These are phyloP conservation scores for Ailanthus altissimus DNA, from an alignment of 345 rosid species.

Conservation along the genomic window DNA sequence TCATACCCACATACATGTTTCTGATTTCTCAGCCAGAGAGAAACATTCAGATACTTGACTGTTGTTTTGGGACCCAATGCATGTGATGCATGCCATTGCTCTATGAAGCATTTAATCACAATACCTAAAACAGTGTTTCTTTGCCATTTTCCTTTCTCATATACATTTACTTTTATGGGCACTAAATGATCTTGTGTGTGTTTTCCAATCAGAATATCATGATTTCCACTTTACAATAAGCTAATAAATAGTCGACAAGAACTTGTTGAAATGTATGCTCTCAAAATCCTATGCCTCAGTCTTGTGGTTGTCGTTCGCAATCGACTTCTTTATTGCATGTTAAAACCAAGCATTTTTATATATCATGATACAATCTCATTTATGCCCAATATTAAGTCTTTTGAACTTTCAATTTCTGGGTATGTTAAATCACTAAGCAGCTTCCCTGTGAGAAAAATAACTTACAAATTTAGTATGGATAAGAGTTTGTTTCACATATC, in stretches of 20 bases:
- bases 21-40: conserved; percentile 8
- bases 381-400: not conserved
- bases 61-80: conserved; percentile 34
- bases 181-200: conserved; percentile 4
- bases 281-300: not conserved
- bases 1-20: conserved; percentile 9
- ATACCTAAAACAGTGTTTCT: no score
- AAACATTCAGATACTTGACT: conserved; percentile 23
- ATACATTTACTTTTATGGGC: not conserved
- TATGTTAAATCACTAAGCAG: not conserved
- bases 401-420: not conserved
- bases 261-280: not conserved
- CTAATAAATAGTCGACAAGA: no score
- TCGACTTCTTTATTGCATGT: not conserved
- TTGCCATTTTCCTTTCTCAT: not conserved
- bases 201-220: conserved; percentile 9
- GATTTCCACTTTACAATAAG: not conserved
- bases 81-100: conserved; percentile 22
- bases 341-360: no score
- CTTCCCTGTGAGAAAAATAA: not conserved
- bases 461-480: not conserved
- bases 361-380: not conserved
- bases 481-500: not conserved
- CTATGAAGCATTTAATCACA: not conserved
- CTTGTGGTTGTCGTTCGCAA: conserved; percentile 18